Evolutionary conservation across 345 rosid species (phyloP).

Genomic region (Camelina sativa): DNA sequence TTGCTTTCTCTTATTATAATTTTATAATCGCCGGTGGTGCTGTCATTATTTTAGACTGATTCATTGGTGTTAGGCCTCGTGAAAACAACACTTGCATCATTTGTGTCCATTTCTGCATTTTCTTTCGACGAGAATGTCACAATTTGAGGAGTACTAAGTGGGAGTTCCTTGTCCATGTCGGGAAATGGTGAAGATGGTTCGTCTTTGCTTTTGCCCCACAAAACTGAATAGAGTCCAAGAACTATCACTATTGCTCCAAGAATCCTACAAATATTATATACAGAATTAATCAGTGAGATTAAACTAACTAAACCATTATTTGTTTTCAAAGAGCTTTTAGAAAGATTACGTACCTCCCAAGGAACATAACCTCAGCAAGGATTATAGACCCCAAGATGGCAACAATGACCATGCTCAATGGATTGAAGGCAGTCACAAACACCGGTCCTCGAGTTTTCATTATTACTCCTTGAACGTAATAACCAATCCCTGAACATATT

Average conservation of each 20-base stretch:
- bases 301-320: not conserved
- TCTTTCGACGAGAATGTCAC: slow-evolving; percentile 33
- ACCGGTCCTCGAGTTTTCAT: slow-evolving; percentile 70
- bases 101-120: slow-evolving; percentile 15
- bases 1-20: slow-evolving; percentile 23
- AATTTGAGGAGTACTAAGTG: slow-evolving; percentile 38
- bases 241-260: slow-evolving; percentile 70
- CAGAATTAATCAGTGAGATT: not conserved
- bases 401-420: slow-evolving; percentile 64
- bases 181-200: slow-evolving; percentile 34
- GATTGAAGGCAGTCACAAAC: slow-evolving; percentile 69
- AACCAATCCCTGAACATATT: slow-evolving; percentile 57
- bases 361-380: slow-evolving; percentile 52
- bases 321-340: slow-evolving; percentile 18
- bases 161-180: slow-evolving; percentile 39
- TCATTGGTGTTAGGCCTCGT: slow-evolving; percentile 26
- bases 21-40: slow-evolving; percentile 27
- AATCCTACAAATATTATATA: slow-evolving; percentile 46
- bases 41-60: slow-evolving; percentile 14
- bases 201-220: slow-evolving; percentile 87
- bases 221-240: slow-evolving; percentile 66
- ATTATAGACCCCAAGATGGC: slow-evolving; percentile 62
- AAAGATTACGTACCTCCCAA: slow-evolving; percentile 54
- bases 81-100: slow-evolving; percentile 31
- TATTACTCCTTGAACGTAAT: slow-evolving; percentile 60